Conservation (phyloP, 2,329 filamentous ascomycete species). For the Phaeosphaeria sp. region DNA sequence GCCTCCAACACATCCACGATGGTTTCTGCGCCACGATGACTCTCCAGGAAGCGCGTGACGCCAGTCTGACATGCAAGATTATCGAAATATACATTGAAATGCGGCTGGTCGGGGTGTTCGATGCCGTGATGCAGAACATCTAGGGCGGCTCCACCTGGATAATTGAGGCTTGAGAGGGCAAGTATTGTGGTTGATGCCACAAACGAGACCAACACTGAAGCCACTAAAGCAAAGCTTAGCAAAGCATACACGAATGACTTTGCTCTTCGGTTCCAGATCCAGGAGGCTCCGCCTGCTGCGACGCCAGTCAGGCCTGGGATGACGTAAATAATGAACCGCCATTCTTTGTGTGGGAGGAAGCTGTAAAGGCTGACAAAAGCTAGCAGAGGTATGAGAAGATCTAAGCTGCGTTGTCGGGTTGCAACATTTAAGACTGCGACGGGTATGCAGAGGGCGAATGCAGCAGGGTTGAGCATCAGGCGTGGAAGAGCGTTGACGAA, state of each 20-base stretch:
- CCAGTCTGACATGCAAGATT: constrained; percentile 70
- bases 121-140: constrained; percentile 47
- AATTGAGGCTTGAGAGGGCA: constrained; percentile 84
- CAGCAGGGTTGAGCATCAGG: constrained; percentile 80
- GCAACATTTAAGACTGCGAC: constrained; percentile 58
- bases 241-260: constrained; percentile 66
- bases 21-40: constrained; percentile 36
- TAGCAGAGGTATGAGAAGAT: constrained; percentile 69
- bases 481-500: constrained; percentile 81
- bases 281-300: constrained; percentile 74
- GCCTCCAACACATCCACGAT: constrained; percentile 32
- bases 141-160: constrained; percentile 87
- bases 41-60: constrained; percentile 64
- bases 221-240: constrained; percentile 61
- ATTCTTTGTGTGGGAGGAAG: constrained; percentile 91
- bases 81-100: constrained; percentile 59
- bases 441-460: constrained; percentile 60
- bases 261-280: constrained; percentile 64
- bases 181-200: constrained; percentile 71
- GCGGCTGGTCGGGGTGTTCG: constrained; percentile 14
- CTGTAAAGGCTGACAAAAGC: constrained; percentile 83
- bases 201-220: constrained; percentile 67
- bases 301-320: constrained; percentile 81
- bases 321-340: constrained; percentile 90
- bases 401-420: constrained; percentile 53